Conservation (phyloP, 768 basidiomycete species). For the Arthromyces matolae region DNA sequence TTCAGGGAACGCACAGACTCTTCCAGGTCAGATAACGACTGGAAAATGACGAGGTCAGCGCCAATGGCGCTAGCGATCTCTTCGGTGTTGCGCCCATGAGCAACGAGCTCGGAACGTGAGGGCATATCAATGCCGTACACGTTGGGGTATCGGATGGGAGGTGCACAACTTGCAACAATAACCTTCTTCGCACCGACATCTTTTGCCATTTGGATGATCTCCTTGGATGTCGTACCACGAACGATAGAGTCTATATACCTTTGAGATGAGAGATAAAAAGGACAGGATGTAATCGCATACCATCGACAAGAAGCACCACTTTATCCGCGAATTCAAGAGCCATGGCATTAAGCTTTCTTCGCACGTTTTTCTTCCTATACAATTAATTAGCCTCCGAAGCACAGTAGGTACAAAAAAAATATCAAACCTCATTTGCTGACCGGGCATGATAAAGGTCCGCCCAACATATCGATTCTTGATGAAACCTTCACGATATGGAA, state of each 20-base stretch:
- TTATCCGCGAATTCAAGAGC: slow-evolving; percentile 91
- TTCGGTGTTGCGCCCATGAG: slow-evolving; percentile 65
- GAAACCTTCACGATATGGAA: slow-evolving; percentile 97
- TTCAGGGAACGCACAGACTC: slow-evolving; percentile 85
- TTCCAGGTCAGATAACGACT: slow-evolving; percentile 85
- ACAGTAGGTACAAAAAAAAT: neutral
- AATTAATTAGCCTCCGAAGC: neutral
- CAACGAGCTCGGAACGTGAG: slow-evolving; percentile 89
- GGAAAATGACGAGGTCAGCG: slow-evolving; percentile 94
- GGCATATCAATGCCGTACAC: slow-evolving; percentile 99
- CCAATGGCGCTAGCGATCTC: slow-evolving; percentile 81
- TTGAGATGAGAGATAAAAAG: slow-evolving; percentile 1
- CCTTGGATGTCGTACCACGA: slow-evolving; percentile 95
- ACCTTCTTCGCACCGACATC: slow-evolving; percentile 97
- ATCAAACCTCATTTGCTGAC: slow-evolving; percentile 84
- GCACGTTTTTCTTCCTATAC: slow-evolving; percentile 83
- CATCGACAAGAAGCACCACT: slow-evolving; percentile 94
- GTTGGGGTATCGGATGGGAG: slow-evolving; percentile 90
- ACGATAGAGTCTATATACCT: slow-evolving; percentile 91
- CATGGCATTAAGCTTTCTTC: slow-evolving; percentile 97
- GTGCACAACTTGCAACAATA: slow-evolving; percentile 94
- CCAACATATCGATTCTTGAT: slow-evolving; percentile 99
- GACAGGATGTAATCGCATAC: slow-evolving; percentile 36
- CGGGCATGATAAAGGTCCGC: slow-evolving; percentile 99
- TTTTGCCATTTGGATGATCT: slow-evolving; percentile 99